Percentiles rank a stretch among this genome's conserved stretches.
phyloP scores from a whole-genome alignment of 2,329 filamentous ascomycete species.

The Zalaria obscura region DNA sequence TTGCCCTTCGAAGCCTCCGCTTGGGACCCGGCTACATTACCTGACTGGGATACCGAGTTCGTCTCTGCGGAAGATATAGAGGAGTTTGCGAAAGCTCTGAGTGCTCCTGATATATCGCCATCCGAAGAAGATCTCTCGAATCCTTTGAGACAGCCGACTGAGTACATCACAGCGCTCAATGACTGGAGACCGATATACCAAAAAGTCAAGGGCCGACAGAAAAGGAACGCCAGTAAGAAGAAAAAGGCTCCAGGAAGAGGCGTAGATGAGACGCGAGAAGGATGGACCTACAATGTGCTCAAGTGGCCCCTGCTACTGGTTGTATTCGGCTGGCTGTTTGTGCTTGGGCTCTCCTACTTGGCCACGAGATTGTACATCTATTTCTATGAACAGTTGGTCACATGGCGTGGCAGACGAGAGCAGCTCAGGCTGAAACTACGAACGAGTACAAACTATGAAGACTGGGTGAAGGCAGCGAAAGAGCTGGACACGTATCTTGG shows the following conservation, averaged over 20 bases:
- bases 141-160: constrained; percentile 26
- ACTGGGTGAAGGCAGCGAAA: constrained; percentile 71
- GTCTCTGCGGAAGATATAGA: constrained; percentile 56
- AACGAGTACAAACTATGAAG: constrained; percentile 57
- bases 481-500: constrained; percentile 69
- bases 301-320: constrained; percentile 84
- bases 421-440: constrained; percentile 57
- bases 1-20: constrained; percentile 49
- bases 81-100: constrained; percentile 67
- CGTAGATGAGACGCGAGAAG: constrained; percentile 88
- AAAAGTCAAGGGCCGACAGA: constrained; percentile 38
- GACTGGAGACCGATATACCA: constrained; percentile 89
- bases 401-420: constrained; percentile 73
- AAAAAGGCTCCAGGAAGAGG: constrained; percentile 30
- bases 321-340: constrained; percentile 66
- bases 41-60: constrained; percentile 72
- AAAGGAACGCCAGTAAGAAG: constrained; percentile 18
- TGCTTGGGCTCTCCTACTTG: constrained; percentile 61
- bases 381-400: constrained; percentile 79
- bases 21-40: constrained; percentile 56
- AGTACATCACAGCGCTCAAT: constrained; percentile 77
- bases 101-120: constrained; percentile 61
- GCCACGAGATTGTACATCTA: constrained; percentile 80
- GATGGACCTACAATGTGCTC: constrained; percentile 72
- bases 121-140: constrained; percentile 40